phyloP scores from a whole-genome alignment of 176 grass and related monocot species.

The sorghum (Sorghum bicolor) region DNA sequence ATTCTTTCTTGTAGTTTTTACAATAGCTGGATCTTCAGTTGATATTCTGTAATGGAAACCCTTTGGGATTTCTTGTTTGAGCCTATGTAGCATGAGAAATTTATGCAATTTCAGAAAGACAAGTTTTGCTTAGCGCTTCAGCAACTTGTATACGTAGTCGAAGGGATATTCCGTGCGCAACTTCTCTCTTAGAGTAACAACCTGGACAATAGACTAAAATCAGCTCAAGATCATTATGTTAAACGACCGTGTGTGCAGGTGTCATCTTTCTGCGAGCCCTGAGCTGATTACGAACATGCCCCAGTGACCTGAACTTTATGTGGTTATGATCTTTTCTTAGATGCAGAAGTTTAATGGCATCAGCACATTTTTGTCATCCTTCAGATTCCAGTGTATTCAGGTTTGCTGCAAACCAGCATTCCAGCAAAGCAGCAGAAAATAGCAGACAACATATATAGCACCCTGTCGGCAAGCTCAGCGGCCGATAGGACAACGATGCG shows the following conservation, averaged over 20 bases:
- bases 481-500: too few species aligned
- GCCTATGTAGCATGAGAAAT: neutral
- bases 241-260: too few species aligned
- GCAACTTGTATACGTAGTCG: neutral
- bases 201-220: neutral
- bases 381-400: neutral
- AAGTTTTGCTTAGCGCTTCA: neutral
- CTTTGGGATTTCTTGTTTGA: neutral
- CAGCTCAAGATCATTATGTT: too few species aligned
- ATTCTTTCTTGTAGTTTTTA: constrained; percentile 15
- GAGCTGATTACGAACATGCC: neutral
- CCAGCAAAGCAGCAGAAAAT: too few species aligned
- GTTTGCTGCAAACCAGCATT: neutral
- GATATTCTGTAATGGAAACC: neutral
- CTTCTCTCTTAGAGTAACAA: neutral
- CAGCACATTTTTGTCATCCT: neutral
- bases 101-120: neutral
- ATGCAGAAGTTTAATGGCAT: neutral
- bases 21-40: neutral
- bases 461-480: too few species aligned
- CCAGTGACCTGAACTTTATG: neutral
- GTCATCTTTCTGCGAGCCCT: neutral
- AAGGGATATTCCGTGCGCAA: neutral
- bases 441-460: too few species aligned
- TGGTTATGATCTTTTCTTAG: neutral